phyloP scores from a whole-genome alignment of 2,329 filamentous ascomycete species.

The Leptographium procerum region DNA sequence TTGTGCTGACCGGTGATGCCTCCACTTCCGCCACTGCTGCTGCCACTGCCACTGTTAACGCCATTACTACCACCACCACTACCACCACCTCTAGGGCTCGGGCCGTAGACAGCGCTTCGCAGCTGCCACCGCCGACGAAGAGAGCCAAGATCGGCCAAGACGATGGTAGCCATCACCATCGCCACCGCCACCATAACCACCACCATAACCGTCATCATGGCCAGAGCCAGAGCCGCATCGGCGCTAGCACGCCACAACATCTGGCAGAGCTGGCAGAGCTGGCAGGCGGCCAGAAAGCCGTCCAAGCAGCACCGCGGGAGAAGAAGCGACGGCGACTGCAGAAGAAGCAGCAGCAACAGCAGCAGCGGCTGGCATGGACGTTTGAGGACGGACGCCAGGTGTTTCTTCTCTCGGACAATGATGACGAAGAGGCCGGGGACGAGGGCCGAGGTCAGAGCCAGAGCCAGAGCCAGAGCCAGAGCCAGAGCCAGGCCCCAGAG shows the following conservation, averaged over 20 bases:
- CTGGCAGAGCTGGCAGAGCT: too few relatives aligned
- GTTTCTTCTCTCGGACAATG: slow-evolving; percentile 5
- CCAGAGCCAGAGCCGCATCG: too few relatives aligned
- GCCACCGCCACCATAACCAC: neutral
- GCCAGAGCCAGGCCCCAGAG: neutral
- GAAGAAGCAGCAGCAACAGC: neutral
- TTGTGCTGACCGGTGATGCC: neutral
- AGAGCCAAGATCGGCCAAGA: neutral
- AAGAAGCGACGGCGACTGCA: neutral
- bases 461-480: too few relatives aligned
- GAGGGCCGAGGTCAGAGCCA: neutral
- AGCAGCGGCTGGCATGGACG: neutral
- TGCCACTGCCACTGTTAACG: too few relatives aligned
- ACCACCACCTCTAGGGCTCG: too few relatives aligned
- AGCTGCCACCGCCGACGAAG: neutral
- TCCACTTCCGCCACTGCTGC: neutral
- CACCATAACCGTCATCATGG: too few relatives aligned
- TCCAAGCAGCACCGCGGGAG: too few relatives aligned
- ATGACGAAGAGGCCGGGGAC: slow-evolving; percentile 4
- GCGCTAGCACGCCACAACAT: too few relatives aligned
- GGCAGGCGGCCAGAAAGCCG: too few relatives aligned
- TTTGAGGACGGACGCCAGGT: slow-evolving; percentile 1
- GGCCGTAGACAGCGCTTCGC: neutral
- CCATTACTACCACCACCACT: too few relatives aligned
- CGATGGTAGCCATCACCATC: neutral